Evolutionary conservation across 805 yeast species (phyloP), one percentile per base, ranked within the genome.

Genomic region (Nakazawaea pomicola): DNA sequence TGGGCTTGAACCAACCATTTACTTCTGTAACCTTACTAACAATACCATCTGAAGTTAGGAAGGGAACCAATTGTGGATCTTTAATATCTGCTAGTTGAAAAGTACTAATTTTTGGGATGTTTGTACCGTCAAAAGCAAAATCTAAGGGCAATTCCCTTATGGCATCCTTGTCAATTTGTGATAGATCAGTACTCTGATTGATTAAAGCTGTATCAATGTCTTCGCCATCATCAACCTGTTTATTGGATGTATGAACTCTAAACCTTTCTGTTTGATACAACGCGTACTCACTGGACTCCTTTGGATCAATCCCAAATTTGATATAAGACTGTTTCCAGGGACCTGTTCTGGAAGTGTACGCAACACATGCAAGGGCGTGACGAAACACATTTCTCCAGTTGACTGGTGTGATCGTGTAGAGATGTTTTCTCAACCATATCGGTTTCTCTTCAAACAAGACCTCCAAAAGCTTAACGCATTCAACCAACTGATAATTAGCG

Each of bases 251-350:
- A 30, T 51, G 49, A 5, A 77, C 65, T 28, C 89, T 73, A 62
- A 90, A 93, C 41, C 85, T 81, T 60, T 90, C 97, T 16, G 90
- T 82, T 62, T 93, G 99, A 56, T 78, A 88, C 25, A 59, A 60
- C 45, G 85, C 80, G 50, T 68, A 80, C 10, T 65, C 56, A 1
- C 62, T 52, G 35, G 82, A 78, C 2, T 60, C 51, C 31, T 74
- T 64, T 0, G 98, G 97, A 60, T 91, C 86, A 29, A 80, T 68
- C 1, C 96, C 97, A 49, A 80, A 78, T 49, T 67, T 74, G 33
- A 89, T 79, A 56, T 83, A 88, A 9, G 93, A 77, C 45, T 87
- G 88, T 51, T 98, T 72, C 95, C 96, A 93, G 0, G 98, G 99
- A 0, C 99, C 99, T 53, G 83, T 84, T 28, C 83, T 78, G 56